Evolutionary conservation across 2,329 filamentous ascomycete genomes (phyloP), one percentile per base, ranked within the genome.

Genomic region (Dissoconium aciculare): DNA sequence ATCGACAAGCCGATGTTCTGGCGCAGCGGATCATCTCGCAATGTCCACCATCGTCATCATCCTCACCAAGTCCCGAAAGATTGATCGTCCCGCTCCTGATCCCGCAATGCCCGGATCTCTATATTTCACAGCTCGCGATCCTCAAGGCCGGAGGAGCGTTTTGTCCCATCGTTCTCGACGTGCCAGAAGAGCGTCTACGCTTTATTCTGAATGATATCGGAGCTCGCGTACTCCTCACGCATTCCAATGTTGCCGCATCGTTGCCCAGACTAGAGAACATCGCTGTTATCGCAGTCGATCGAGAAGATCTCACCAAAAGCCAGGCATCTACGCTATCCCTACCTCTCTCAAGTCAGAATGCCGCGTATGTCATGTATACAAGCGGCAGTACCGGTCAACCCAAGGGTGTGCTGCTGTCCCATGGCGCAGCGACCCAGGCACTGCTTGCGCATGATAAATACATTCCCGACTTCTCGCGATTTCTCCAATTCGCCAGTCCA

Each of bases 341-440:
- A 5, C 16, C 36, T 4, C 33, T 42, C 15, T 26, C 27, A 2
- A 27, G 43, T 3, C 32, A 39, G n/a, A 31, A 47, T 21, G 52
- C 85, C 14, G 83, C 85, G 14, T 94, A 94, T 59, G 71, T 93
- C 36, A 84, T 93, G 73, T 94, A 92, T 52, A 93, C 85, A 1
- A 91, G 82, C 27, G 84, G 84, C 3, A 91, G 82, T 4, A 93
- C 84, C 1, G 85, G 85, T 9, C 72, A 74, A 4, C 85, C 85
- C 0, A 94, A 94, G 59, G 85, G 84, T 1, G 85, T 94, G 14
- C 69, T 70, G 2, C 64, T 94, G 16, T 83, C 82, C 16, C 85
- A 94, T 56, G 58, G 64, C 15, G 80, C 85, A 11, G 83, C 69
- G 5, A 78, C 80, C 0, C 85, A 93, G 52, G 82, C 79, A 34